Percentiles rank a stretch among this genome's conserved stretches.
phyloP scores from a whole-genome alignment of 805 yeast species.

The Pichia pseudocactophila region DNA sequence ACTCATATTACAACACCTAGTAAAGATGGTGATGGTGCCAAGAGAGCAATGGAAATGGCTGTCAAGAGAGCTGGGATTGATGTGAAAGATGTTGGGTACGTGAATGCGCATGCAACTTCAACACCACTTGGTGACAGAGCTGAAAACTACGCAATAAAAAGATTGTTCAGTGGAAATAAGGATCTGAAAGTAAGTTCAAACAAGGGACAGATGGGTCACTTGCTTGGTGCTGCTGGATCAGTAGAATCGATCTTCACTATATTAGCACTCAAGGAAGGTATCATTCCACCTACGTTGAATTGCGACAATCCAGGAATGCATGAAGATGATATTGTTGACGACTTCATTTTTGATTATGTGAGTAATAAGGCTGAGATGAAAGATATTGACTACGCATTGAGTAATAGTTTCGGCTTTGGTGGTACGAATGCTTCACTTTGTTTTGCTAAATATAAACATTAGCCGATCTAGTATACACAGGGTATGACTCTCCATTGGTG shows the following conservation, averaged over 20 bases:
- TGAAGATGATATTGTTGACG: constrained; percentile 31
- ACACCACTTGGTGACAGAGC: constrained; percentile 85
- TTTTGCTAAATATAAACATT: constrained; percentile 29
- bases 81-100: constrained; percentile 51
- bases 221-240: constrained; percentile 93
- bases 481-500: constrained; percentile 22
- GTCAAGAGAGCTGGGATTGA: constrained; percentile 40
- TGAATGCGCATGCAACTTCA: constrained; percentile 97
- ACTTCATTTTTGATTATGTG: constrained; percentile 50
- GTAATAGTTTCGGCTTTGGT: constrained; percentile 96
- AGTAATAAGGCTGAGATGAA: constrained; percentile 33
- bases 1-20: constrained; percentile 89
- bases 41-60: constrained; percentile 74
- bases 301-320: constrained; percentile 45
- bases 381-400: constrained; percentile 49
- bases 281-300: constrained; percentile 77
- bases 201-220: constrained; percentile 89
- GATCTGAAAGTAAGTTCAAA: constrained; percentile 61
- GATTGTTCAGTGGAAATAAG: constrained; percentile 35
- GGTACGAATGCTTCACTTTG: constrained; percentile 83
- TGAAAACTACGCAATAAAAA: constrained; percentile 66
- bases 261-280: constrained; percentile 46
- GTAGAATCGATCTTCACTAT: constrained; percentile 82
- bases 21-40: constrained; percentile 77
- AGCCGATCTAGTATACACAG: constrained; percentile 21